A percentile compares a stretch with the other conserved stretches of the same genome.
phyloP scores from a whole-genome alignment of 75 land plant genomes.

The Sequoiadendron giganteum region DNA sequence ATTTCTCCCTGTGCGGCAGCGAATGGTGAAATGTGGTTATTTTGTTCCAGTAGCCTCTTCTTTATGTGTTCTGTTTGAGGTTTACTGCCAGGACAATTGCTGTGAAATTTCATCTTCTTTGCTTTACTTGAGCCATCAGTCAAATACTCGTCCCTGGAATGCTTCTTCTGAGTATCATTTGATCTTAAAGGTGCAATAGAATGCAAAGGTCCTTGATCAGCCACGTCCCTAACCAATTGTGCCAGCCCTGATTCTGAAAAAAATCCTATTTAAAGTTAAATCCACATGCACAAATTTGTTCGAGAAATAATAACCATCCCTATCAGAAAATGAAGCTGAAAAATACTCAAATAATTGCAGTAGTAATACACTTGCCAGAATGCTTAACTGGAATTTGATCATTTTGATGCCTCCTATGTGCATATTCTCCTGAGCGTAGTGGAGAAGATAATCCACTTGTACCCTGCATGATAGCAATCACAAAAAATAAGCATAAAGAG shows the following conservation, averaged over 20 bases:
- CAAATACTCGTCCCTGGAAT: background rate
- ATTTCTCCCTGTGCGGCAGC: background rate
- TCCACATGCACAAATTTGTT: background rate
- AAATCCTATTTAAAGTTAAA: too few species aligned
- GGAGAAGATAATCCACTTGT: background rate
- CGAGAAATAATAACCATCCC: background rate
- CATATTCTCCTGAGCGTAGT: background rate
- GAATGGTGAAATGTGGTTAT: background rate
- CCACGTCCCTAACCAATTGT: too few species aligned
- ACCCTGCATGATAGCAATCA: background rate
- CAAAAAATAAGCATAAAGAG: background rate
- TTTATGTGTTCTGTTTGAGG: background rate
- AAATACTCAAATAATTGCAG: background rate
- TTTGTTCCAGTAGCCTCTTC: background rate
- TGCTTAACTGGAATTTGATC: background rate
- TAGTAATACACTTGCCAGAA: background rate
- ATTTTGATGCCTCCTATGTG: background rate
- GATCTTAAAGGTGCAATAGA: background rate
- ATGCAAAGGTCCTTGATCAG: background rate
- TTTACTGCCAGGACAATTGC: background rate
- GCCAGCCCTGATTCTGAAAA: too few species aligned
- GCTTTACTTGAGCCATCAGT: background rate
- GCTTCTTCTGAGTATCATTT: conserved; percentile 8
- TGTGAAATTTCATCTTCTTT: background rate
- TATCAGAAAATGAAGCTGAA: background rate